phyloP scores from a whole-genome alignment of 192 early-diverging fungal genomes.

The Backusella circina region DNA sequence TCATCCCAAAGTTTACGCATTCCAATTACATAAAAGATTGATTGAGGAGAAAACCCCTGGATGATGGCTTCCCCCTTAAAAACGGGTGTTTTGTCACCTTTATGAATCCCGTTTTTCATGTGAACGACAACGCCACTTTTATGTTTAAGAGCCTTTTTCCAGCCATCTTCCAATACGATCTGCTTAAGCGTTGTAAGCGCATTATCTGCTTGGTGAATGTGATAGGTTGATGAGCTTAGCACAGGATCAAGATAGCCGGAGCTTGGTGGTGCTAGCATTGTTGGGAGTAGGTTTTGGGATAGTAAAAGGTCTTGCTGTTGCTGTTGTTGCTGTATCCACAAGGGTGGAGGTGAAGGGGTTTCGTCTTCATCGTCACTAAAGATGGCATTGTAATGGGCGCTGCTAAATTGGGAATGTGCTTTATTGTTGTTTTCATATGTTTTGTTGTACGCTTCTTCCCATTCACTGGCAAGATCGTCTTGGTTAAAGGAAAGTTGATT shows the following conservation, averaged over 20 bases:
- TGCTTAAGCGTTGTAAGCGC: conserved; percentile 44
- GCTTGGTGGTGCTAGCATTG: not conserved
- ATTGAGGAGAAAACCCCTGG: conserved; percentile 44
- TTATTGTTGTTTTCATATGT: not conserved
- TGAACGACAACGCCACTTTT: conserved; percentile 51
- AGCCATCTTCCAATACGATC: conserved; percentile 37
- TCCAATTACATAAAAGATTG: conserved; percentile 54
- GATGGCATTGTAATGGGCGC: conserved; percentile 11
- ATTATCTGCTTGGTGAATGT: conserved; percentile 48
- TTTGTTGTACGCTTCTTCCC: conserved; percentile 3
- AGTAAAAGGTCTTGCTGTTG: not conserved
- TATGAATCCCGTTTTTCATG: conserved; percentile 36
- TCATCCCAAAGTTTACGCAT: conserved; percentile 56
- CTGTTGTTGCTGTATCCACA: not conserved
- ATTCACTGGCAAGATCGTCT: conserved; percentile 8
- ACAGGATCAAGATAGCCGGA: conserved; percentile 21
- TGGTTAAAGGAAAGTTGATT: conserved; percentile 3
- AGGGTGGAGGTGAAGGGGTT: not conserved
- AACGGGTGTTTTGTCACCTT: conserved; percentile 44
- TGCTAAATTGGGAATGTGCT: not conserved
- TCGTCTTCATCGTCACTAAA: conserved; percentile 35
- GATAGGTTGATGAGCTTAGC: conserved; percentile 31
- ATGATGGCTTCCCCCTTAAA: conserved; percentile 52
- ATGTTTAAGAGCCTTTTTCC: conserved; percentile 52
- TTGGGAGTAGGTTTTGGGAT: not conserved